Conservation (phyloP, 1,284 basidiomycete genomes). For the Boletus semigastroideus region DNA sequence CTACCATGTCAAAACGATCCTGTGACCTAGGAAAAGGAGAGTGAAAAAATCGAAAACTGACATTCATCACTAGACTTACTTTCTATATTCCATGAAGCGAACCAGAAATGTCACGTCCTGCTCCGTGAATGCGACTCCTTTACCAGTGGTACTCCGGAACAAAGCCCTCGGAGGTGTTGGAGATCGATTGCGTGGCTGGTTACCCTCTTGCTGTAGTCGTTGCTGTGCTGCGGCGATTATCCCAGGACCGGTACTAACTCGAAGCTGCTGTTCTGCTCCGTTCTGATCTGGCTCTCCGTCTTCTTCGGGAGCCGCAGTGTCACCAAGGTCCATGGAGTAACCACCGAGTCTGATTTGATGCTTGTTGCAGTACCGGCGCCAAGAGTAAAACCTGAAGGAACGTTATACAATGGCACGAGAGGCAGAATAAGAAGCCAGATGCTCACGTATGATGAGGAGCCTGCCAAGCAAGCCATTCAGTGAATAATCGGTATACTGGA, state of each 20-base stretch:
- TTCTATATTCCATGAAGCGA: constrained; percentile 70
- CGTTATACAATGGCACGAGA: constrained; percentile 5
- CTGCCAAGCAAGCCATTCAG: constrained; percentile 35
- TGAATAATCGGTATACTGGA: neutral
- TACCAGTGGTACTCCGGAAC: constrained; percentile 79
- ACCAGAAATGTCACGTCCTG: constrained; percentile 75
- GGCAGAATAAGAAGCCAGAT: neutral
- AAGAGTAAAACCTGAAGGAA: constrained; percentile 78
- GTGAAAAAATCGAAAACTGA: constrained; percentile 11
- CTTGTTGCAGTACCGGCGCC: constrained; percentile 85
- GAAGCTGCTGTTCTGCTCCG: constrained; percentile 36
- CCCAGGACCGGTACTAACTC: constrained; percentile 40
- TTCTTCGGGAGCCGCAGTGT: constrained; percentile 42
- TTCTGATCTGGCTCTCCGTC: constrained; percentile 41
- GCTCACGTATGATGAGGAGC: constrained; percentile 81
- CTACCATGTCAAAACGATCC: constrained; percentile 73
- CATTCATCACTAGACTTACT: constrained; percentile 39
- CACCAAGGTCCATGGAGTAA: constrained; percentile 68
- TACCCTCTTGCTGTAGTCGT: constrained; percentile 40
- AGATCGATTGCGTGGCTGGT: constrained; percentile 52
- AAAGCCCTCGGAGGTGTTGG: constrained; percentile 76
- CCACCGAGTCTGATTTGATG: constrained; percentile 81
- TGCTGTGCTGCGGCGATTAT: constrained; percentile 47
- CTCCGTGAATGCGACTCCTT: constrained; percentile 80
- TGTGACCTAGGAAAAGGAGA: constrained; percentile 44